Evolutionary conservation across 1,284 basidiomycete species (phyloP).

Genomic region (Malassezia brasiliensis): DNA sequence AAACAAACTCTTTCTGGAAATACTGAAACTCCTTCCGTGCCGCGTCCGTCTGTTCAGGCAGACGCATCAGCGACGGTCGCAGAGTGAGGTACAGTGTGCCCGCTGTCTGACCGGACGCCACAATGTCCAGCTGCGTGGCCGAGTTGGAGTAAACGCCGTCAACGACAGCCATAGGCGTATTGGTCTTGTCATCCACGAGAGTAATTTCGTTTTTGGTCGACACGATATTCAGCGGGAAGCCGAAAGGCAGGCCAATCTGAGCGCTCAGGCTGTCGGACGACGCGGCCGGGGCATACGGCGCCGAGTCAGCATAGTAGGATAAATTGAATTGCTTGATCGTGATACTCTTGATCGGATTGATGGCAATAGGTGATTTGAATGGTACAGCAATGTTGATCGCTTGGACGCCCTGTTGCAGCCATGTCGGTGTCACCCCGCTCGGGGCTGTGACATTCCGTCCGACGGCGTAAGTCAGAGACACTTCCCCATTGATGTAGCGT

Average conservation of each 20-base stretch:
- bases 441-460: constrained; percentile 53
- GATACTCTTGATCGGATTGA: constrained; percentile 63
- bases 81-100: constrained; percentile 63
- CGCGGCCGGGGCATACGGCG: constrained; percentile 58
- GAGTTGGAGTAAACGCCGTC: constrained; percentile 22
- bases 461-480: constrained; percentile 57
- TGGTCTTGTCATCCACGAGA: constrained; percentile 57
- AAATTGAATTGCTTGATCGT: constrained; percentile 59
- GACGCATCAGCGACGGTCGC: constrained; percentile 54
- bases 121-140: constrained; percentile 25
- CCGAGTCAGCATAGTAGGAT: constrained; percentile 53
- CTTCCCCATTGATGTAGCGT: constrained; percentile 61
- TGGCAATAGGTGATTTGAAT: constrained; percentile 55
- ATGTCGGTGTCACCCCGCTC: constrained; percentile 56
- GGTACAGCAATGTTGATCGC: constrained; percentile 58
- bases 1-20: constrained; percentile 47
- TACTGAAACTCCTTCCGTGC: constrained; percentile 38
- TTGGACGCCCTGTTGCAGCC: constrained; percentile 60
- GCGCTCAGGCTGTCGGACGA: constrained; percentile 58
- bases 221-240: constrained; percentile 61
- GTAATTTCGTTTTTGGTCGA: constrained; percentile 58
- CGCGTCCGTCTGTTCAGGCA: constrained; percentile 54
- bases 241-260: constrained; percentile 62
- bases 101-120: constrained; percentile 54
- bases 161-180: constrained; percentile 53